Percentiles rank a stretch among this genome's conserved stretches.
Evolutionary conservation across 2,329 filamentous ascomycete genomes (phyloP).

Genomic region (Exophiala dermatitidis): DNA sequence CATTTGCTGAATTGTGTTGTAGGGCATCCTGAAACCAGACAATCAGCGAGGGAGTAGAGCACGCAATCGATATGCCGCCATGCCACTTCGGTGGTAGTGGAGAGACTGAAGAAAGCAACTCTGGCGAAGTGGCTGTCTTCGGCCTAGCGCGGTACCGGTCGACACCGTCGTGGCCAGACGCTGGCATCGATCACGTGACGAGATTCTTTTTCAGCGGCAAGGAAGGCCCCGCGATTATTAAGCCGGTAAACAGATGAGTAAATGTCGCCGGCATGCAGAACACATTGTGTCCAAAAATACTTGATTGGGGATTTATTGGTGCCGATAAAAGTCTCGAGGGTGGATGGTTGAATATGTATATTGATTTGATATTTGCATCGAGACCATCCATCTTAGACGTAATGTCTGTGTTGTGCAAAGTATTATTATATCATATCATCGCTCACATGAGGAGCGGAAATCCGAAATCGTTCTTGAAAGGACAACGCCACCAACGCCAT

Average conservation of each 20-base stretch:
- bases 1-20: background rate
- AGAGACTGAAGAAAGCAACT: background rate
- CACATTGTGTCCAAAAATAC: too few species aligned
- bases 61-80: slow-evolving; percentile 1
- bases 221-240: too few species aligned
- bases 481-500: slow-evolving; percentile 19
- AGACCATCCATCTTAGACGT: background rate
- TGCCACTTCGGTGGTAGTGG: background rate
- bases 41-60: background rate
- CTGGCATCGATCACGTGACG: background rate
- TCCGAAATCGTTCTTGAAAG: background rate
- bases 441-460: too few species aligned
- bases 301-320: too few species aligned
- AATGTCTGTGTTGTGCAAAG: background rate
- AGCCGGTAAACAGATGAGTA: too few species aligned
- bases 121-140: background rate
- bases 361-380: background rate
- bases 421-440: too few species aligned
- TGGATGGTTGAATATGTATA: background rate
- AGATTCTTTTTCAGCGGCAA: too few species aligned
- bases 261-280: too few species aligned
- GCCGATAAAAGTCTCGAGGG: too few species aligned
- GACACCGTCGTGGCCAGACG: background rate
- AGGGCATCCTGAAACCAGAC: background rate
- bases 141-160: background rate